phyloP scores from a whole-genome alignment of 257 asterid species.

The Lantana camara region DNA sequence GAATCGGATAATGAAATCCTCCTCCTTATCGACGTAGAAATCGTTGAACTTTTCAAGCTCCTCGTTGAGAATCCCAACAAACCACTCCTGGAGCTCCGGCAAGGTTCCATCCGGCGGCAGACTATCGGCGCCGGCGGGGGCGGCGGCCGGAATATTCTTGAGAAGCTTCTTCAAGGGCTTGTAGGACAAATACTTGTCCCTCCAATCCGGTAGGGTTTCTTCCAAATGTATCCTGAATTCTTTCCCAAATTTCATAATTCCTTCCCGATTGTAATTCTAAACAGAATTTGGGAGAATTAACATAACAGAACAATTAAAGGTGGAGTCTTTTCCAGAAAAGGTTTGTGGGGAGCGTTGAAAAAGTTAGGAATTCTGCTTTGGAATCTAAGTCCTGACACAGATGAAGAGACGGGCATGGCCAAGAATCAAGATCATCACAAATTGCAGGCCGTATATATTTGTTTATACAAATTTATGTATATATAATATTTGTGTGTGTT shows the following conservation, averaged over 20 bases:
- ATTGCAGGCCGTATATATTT: conserved; percentile 16
- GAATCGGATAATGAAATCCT: conserved; percentile 82
- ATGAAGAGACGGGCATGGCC: background rate
- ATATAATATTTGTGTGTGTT: too few relatives aligned
- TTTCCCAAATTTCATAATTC: conserved; percentile 79
- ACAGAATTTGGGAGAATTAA: background rate
- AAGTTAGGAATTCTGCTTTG: conserved; percentile 24
- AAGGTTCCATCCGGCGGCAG: conserved; percentile 31
- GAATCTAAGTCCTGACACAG: conserved; percentile 12
- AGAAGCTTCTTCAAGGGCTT: conserved; percentile 81
- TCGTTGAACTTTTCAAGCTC: conserved; percentile 92
- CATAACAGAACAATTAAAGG: background rate
- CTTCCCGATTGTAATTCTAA: background rate
- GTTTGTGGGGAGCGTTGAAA: background rate
- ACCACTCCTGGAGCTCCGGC: conserved; percentile 67
- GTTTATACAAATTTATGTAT: background rate
- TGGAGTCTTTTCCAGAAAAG: background rate
- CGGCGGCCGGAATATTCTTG: conserved; percentile 54
- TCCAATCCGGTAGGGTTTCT: conserved; percentile 92
- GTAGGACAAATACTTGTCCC: conserved; percentile 85
- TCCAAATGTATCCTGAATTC: conserved; percentile 79
- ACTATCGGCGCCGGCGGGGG: conserved; percentile 34
- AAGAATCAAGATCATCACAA: background rate
- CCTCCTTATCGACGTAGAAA: conserved; percentile 96
- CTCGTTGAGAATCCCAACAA: conserved; percentile 64